Evolutionary conservation across 371 early-diverging fungal species (phyloP).

Genomic region (Spiromyces aspiralis): DNA sequence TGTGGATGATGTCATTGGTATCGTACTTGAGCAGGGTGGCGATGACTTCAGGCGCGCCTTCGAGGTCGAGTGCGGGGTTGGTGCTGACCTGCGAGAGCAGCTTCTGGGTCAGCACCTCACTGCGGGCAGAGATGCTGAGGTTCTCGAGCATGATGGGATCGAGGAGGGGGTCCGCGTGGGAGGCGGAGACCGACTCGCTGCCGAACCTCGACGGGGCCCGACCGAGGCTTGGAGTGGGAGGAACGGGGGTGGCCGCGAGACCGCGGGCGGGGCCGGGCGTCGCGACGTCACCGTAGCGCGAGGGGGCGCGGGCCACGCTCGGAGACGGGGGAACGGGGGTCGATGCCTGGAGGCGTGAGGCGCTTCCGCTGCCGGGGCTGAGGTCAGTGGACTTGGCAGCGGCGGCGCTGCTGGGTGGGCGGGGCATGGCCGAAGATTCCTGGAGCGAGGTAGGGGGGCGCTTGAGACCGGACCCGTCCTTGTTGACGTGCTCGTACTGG

Average conservation of each 20-base stretch:
- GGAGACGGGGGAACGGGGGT: background rate
- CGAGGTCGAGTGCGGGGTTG: conserved; percentile 13
- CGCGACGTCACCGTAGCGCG: too few species aligned
- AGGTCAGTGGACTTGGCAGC: background rate
- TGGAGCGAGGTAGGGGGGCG: background rate
- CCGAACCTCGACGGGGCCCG: background rate
- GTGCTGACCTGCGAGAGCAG: conserved; percentile 13
- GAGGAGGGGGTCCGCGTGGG: conserved; percentile 8
- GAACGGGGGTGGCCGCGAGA: background rate
- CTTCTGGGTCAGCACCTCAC: conserved; percentile 20
- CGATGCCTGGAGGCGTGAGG: background rate
- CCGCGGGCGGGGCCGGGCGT: background rate
- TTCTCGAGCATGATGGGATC: conserved; percentile 15
- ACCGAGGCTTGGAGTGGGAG: background rate
- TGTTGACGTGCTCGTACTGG: conserved; percentile 26
- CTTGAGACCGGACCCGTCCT: background rate
- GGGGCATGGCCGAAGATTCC: background rate
- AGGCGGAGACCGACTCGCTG: background rate
- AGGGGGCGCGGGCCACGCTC: background rate
- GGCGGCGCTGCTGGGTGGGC: background rate
- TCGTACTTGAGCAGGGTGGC: conserved; percentile 9
- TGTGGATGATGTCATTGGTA: conserved; percentile 18
- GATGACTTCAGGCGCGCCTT: conserved; percentile 11
- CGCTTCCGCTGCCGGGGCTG: background rate
- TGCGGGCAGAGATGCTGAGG: conserved; percentile 16